Conservation (phyloP, 1,139 yeast species). For the Pichia sp. region DNA sequence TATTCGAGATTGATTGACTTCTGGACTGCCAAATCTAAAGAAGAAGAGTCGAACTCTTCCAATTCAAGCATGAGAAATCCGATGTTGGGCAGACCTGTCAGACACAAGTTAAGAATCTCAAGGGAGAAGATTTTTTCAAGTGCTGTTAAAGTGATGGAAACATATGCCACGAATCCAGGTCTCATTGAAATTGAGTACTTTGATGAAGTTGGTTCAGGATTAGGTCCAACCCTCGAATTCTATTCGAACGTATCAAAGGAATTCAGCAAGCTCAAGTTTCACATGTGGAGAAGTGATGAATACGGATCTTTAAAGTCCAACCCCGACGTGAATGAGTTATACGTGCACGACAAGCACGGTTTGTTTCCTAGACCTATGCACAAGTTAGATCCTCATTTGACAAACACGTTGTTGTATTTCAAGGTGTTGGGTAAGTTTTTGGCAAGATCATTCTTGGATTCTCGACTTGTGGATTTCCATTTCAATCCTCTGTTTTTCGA, state of each 20-base stretch:
- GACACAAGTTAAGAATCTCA: constrained; percentile 80
- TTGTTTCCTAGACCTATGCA: constrained; percentile 72
- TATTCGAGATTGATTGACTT: constrained; percentile 78
- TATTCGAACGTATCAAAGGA: constrained; percentile 80
- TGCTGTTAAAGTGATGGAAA: constrained; percentile 74
- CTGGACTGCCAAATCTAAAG: constrained; percentile 62
- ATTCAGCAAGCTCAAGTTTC: constrained; percentile 55
- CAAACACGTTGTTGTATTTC: constrained; percentile 53
- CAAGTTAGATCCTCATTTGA: constrained; percentile 37
- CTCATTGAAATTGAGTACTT: constrained; percentile 84
- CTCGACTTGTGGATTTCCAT: constrained; percentile 79
- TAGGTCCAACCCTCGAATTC: constrained; percentile 95
- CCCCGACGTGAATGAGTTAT: constrained; percentile 33
- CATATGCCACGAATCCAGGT: constrained; percentile 79
- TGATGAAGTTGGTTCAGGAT: constrained; percentile 94
- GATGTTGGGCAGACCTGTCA: constrained; percentile 65
- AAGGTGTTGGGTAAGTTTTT: constrained; percentile 75
- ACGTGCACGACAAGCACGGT: constrained; percentile 47
- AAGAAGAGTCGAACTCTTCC: constrained; percentile 16
- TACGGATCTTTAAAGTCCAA: constrained; percentile 26
- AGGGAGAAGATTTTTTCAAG: constrained; percentile 72
- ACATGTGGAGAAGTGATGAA: constrained; percentile 66
- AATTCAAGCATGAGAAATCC: constrained; percentile 26
- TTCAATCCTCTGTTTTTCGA: constrained; percentile 73
- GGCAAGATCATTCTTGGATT: constrained; percentile 85